phyloP scores from a whole-genome alignment of 2,329 filamentous ascomycete species.

The Monilinia laxa region DNA sequence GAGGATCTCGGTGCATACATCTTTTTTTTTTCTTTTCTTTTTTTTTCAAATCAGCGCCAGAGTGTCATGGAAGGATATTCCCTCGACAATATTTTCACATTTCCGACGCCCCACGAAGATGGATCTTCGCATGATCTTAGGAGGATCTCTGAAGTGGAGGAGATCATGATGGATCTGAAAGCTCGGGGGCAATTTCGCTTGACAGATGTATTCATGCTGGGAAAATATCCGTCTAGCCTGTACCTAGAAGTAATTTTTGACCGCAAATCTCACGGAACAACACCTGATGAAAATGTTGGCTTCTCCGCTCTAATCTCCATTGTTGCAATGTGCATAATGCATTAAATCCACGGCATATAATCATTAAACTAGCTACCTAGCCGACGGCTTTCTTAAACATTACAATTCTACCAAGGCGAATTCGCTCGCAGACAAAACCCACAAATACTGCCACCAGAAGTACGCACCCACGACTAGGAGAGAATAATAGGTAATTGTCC shows the following conservation, averaged over 20 bases:
- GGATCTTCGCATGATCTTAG: slow-evolving; percentile 6
- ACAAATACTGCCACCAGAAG: slow-evolving; percentile 70
- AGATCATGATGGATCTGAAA: slow-evolving; percentile 3
- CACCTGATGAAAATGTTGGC: background rate
- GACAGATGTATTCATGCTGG: slow-evolving; percentile 6
- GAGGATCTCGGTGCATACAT: no score
- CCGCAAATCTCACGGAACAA: background rate
- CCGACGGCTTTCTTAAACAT: slow-evolving; percentile 23
- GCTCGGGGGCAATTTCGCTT: slow-evolving; percentile 16
- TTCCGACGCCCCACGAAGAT: slow-evolving; percentile 7
- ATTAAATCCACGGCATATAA: background rate
- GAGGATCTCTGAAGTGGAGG: slow-evolving; percentile 9
- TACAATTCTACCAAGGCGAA: slow-evolving; percentile 47
- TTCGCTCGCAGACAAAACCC: slow-evolving; percentile 66
- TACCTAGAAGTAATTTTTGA: slow-evolving; percentile 1
- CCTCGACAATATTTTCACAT: background rate
- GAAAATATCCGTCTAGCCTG: background rate
- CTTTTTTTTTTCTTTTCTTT: no score
- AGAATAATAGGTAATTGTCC: slow-evolving; percentile 78
- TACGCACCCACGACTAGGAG: slow-evolving; percentile 70
- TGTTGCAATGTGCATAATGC: background rate
- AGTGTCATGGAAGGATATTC: background rate
- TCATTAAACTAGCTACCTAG: slow-evolving; percentile 9
- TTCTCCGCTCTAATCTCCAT: background rate
- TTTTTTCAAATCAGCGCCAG: background rate